Evolutionary conservation across 345 rosid species (phyloP).

Genomic region (Trapa bicornis): DNA sequence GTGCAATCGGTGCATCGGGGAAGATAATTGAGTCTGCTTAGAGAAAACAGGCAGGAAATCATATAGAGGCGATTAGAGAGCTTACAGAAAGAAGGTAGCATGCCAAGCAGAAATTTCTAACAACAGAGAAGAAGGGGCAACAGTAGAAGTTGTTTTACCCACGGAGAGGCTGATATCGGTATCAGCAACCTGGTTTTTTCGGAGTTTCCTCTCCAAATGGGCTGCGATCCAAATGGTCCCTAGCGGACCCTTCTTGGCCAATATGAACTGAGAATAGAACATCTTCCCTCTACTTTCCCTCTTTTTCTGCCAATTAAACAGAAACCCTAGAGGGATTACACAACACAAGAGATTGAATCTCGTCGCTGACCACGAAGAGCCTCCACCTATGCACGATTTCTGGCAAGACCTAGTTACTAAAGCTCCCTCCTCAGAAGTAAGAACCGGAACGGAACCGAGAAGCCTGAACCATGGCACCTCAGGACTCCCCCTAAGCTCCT

Average conservation of each 20-base stretch:
- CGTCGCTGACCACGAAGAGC: neutral
- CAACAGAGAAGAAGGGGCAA: neutral
- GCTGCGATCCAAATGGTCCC: constrained; percentile 99
- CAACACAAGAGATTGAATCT: neutral
- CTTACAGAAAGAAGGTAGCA: neutral
- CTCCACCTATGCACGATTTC: neutral
- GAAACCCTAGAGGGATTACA: neutral
- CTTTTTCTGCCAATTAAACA: too few relatives aligned
- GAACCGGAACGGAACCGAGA: neutral
- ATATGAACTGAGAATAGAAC: constrained; percentile 98
- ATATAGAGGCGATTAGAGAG: neutral
- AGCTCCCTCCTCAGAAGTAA: too few relatives aligned
- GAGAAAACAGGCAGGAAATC: neutral
- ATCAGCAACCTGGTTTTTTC: constrained; percentile 98
- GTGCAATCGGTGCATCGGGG: constrained; percentile 96
- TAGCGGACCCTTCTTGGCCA: constrained; percentile 99
- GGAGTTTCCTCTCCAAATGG: constrained; percentile 97
- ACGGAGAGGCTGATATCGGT: constrained; percentile 98
- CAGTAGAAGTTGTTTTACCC: constrained; percentile 24
- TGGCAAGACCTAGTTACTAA: neutral
- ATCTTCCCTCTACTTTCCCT: constrained; percentile 23
- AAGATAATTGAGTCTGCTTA: constrained; percentile 83
- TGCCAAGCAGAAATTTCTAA: neutral
- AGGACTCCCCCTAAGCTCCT: neutral
- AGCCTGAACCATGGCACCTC: neutral